Conservation (phyloP, 352 stramenopile genomes). For the Pythium biforme region DNA sequence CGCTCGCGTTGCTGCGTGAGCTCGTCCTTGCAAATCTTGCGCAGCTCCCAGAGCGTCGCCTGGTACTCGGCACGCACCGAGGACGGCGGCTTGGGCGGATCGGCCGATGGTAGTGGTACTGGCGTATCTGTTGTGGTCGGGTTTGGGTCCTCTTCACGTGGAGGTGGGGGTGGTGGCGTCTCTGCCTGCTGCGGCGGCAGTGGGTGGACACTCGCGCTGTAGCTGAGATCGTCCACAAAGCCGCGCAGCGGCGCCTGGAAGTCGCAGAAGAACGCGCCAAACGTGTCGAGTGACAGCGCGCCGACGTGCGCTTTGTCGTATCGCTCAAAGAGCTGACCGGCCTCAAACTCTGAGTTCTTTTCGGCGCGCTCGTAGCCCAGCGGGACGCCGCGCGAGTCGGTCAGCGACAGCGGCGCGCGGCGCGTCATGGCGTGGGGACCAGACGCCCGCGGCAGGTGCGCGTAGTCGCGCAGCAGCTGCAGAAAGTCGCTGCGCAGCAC, state of each 20-base stretch:
- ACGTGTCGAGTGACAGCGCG: conserved; percentile 59
- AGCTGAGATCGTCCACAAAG: conserved; percentile 67
- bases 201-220: conserved; percentile 13
- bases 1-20: conserved; percentile 44
- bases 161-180: background rate
- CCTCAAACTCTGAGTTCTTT: conserved; percentile 83
- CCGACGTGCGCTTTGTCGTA: conserved; percentile 67
- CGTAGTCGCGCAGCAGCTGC: conserved; percentile 69
- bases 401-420: conserved; percentile 54
- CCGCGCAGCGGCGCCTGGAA: conserved; percentile 61
- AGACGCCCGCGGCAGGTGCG: conserved; percentile 22
- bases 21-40: conserved; percentile 61
- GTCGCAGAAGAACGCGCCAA: conserved; percentile 70
- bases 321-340: conserved; percentile 78
- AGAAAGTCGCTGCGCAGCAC: conserved; percentile 70
- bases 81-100: no score
- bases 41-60: conserved; percentile 50
- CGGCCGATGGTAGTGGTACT: no score
- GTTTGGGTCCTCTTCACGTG: no score
- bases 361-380: conserved; percentile 70
- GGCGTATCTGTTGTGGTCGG: no score
- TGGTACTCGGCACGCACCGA: conserved; percentile 33
- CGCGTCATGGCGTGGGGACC: no score
- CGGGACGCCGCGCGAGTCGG: conserved; percentile 59
- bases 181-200: no score